Evolutionary conservation across 257 asterid genomes (phyloP).

Genomic region (Striga asiatica): DNA sequence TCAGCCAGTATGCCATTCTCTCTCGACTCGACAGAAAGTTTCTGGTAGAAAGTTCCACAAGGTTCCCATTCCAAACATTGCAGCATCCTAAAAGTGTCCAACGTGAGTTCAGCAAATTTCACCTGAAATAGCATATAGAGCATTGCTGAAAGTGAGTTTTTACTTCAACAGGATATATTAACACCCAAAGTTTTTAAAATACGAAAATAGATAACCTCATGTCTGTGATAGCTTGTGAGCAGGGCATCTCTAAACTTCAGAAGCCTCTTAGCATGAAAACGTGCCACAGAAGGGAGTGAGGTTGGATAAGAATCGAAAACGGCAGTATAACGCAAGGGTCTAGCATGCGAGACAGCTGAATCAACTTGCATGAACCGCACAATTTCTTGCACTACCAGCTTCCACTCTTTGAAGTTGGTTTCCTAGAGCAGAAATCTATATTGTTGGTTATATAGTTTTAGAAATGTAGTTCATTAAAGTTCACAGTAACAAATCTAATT

Average conservation of each 20-base stretch:
- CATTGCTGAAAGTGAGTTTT: constrained; percentile 4
- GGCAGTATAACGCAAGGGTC: constrained; percentile 76
- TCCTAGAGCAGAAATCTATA: constrained; percentile 42
- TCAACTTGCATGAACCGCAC: constrained; percentile 60
- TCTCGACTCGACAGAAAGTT: constrained; percentile 41
- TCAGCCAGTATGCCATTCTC: constrained; percentile 53
- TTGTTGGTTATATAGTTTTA: constrained; percentile 28
- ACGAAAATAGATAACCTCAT: constrained; percentile 48
- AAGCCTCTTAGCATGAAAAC: constrained; percentile 88
- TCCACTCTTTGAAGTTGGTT: constrained; percentile 96
- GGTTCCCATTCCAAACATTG: constrained; percentile 99
- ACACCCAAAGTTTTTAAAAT: background rate
- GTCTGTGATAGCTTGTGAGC: constrained; percentile 77
- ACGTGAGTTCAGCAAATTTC: constrained; percentile 84
- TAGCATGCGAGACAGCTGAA: constrained; percentile 31
- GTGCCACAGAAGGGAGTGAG: constrained; percentile 72
- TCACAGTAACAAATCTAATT: constrained; percentile 4
- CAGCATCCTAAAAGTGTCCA: constrained; percentile 91
- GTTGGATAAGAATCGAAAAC: constrained; percentile 70
- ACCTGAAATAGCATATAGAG: constrained; percentile 39
- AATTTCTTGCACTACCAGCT: constrained; percentile 79
- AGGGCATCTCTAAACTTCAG: constrained; percentile 82
- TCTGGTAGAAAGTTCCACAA: constrained; percentile 71
- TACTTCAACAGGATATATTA: background rate
- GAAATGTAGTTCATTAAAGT: constrained; percentile 10